Evolutionary conservation across 2,329 filamentous ascomycete genomes (phyloP).

Genomic region (Fusarium sp.): DNA sequence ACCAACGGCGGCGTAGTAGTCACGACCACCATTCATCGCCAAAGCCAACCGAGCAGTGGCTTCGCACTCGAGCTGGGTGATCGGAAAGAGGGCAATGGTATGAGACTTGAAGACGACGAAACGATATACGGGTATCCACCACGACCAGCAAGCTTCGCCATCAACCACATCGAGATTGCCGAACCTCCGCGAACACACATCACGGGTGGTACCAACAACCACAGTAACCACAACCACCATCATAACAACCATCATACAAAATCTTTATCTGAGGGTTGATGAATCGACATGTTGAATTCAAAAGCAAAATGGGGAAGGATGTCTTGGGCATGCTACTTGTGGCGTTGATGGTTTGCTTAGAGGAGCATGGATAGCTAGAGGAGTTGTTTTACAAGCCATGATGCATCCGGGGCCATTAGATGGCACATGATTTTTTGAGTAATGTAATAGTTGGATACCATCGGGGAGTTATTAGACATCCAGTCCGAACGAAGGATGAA

Average conservation of each 20-base stretch:
- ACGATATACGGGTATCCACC: slow-evolving; percentile 20
- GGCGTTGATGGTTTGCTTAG: slow-evolving; percentile 4
- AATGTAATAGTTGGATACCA: slow-evolving; percentile 6
- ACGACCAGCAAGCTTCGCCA: slow-evolving; percentile 20
- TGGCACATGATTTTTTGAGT: neutral
- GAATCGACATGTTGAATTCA: neutral
- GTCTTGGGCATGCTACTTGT: neutral
- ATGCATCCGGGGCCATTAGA: neutral
- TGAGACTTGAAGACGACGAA: slow-evolving; percentile 25
- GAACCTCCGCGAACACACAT: slow-evolving; percentile 40
- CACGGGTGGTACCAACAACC: slow-evolving; percentile 31
- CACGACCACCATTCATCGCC: slow-evolving; percentile 51
- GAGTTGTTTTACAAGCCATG: neutral
- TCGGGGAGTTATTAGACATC: neutral
- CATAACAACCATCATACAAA: slow-evolving; percentile 2
- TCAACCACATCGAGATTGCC: slow-evolving; percentile 20
- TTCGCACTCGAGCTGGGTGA: slow-evolving; percentile 11
- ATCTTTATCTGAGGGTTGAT: slow-evolving; percentile 8
- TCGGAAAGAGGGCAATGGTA: slow-evolving; percentile 2
- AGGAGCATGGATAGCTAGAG: neutral
- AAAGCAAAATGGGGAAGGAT: neutral
- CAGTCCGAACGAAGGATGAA: neutral
- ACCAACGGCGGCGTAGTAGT: slow-evolving; percentile 45
- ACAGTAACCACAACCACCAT: neutral
- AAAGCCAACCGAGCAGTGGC: slow-evolving; percentile 43